phyloP scores from a whole-genome alignment of 2,329 filamentous ascomycete genomes.

The Sporothrix brasiliensis region DNA sequence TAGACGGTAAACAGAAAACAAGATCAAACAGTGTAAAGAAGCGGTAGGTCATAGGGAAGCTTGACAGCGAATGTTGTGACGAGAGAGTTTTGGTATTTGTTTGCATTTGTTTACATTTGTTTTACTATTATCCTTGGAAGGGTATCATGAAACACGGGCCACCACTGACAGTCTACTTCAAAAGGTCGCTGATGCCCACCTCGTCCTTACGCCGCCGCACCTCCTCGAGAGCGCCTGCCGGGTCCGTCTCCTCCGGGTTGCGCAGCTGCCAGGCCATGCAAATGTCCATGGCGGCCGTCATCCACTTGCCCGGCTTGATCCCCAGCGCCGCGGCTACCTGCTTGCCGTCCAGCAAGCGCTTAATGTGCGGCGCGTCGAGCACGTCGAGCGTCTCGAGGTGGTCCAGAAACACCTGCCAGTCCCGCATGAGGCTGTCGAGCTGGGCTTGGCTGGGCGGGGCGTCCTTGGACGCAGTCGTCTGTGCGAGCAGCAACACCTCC shows the following conservation, averaged over 20 bases:
- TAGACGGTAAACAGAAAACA: too few species aligned
- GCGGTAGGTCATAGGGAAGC: too few species aligned
- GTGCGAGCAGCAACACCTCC: conserved; percentile 54
- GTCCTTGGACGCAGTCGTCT: conserved; percentile 26
- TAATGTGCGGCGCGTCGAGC: conserved; percentile 60
- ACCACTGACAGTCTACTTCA: conserved; percentile 2
- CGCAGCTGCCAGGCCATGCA: conserved; percentile 88
- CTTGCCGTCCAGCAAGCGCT: conserved; percentile 72
- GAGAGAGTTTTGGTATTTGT: too few species aligned
- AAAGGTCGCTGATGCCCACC: conserved; percentile 48
- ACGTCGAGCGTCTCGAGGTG: conserved; percentile 59
- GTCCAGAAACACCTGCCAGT: conserved; percentile 60
- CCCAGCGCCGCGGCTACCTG: conserved; percentile 69
- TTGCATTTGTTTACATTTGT: background rate
- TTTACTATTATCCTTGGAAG: background rate
- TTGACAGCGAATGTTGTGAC: too few species aligned
- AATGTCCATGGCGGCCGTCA: conserved; percentile 74
- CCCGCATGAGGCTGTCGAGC: conserved; percentile 50
- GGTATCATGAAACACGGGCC: conserved; percentile 9
- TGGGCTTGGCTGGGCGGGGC: conserved; percentile 41
- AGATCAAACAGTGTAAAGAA: too few species aligned
- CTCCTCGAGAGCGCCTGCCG: conserved; percentile 61
- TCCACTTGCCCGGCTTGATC: conserved; percentile 79
- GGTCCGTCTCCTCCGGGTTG: conserved; percentile 68
- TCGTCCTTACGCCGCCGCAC: conserved; percentile 57